These are phyloP conservation scores for Barbatosphaeria neglecta DNA, from an alignment of 495 filamentous ascomycete species.

Conservation along the genomic window DNA sequence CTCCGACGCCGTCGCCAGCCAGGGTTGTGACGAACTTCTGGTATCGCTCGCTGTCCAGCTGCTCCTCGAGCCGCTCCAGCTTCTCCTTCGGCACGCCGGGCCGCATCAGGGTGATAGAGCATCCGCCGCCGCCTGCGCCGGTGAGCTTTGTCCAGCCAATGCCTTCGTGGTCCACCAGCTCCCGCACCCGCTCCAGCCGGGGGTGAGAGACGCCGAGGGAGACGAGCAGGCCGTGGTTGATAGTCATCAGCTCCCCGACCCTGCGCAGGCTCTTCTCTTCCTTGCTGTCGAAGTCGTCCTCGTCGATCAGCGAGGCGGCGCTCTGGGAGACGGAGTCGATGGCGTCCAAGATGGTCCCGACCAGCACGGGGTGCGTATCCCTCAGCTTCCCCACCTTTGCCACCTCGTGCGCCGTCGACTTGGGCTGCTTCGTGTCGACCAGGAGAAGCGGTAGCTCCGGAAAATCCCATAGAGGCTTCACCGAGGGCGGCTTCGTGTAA, in stretches of 20 bases:
- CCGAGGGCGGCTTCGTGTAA: slow-evolving; percentile 61
- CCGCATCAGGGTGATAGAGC: slow-evolving; percentile 81
- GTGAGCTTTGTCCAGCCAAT: slow-evolving; percentile 97
- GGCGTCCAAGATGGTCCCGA: slow-evolving; percentile 65
- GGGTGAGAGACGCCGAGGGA: slow-evolving; percentile 90
- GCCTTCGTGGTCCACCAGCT: slow-evolving; percentile 78
- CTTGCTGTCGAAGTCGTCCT: slow-evolving; percentile 48
- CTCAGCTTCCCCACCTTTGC: slow-evolving; percentile 70
- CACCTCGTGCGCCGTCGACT: slow-evolving; percentile 74
- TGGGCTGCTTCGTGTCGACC: slow-evolving; percentile 73
- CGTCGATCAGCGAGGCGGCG: slow-evolving; percentile 56
- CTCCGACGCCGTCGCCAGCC: slow-evolving; percentile 83
- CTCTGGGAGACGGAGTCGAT: slow-evolving; percentile 72
- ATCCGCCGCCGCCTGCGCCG: slow-evolving; percentile 88
- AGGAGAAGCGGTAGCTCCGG: slow-evolving; percentile 82
- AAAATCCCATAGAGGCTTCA: slow-evolving; percentile 71
- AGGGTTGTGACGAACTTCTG: slow-evolving; percentile 75
- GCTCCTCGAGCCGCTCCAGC: slow-evolving; percentile 47
- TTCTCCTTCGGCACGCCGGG: slow-evolving; percentile 39
- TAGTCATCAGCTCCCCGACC: slow-evolving; percentile 75
- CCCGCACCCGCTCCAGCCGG: slow-evolving; percentile 78
- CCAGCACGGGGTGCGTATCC: slow-evolving; percentile 55
- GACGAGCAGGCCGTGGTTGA: slow-evolving; percentile 86
- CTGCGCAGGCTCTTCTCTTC: slow-evolving; percentile 47
- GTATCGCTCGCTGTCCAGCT: slow-evolving; percentile 67